phyloP scores from a whole-genome alignment of 2,329 filamentous ascomycete genomes.

The Fusarium multiceps region DNA sequence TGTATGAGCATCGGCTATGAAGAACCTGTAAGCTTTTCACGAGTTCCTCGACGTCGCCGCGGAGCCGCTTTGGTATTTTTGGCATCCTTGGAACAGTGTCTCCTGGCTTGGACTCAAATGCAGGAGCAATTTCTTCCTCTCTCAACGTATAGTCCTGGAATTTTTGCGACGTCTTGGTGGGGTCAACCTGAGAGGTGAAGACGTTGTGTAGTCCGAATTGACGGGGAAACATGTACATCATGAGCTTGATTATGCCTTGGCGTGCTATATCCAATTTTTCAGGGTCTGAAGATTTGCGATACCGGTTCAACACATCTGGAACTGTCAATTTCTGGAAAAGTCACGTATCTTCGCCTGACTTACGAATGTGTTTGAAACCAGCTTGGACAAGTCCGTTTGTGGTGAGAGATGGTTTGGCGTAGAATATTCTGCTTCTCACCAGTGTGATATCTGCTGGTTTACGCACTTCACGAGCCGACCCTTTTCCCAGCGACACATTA shows the following conservation, averaged over 20 bases:
- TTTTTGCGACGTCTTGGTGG: slow-evolving; percentile 73
- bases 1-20: slow-evolving; percentile 82
- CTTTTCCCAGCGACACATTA: slow-evolving; percentile 8
- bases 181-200: slow-evolving; percentile 79
- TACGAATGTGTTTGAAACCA: slow-evolving; percentile 85
- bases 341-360: slow-evolving; percentile 48
- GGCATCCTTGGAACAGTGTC: slow-evolving; percentile 24
- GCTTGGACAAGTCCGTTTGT: slow-evolving; percentile 73
- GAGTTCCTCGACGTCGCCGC: slow-evolving; percentile 69
- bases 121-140: slow-evolving; percentile 78
- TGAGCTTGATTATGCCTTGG: slow-evolving; percentile 73
- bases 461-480: slow-evolving; percentile 9
- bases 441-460: slow-evolving; percentile 74
- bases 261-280: slow-evolving; percentile 27
- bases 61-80: slow-evolving; percentile 73
- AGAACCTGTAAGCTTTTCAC: slow-evolving; percentile 75
- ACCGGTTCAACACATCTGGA: slow-evolving; percentile 84
- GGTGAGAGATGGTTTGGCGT: slow-evolving; percentile 79
- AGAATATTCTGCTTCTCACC: slow-evolving; percentile 86
- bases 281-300: slow-evolving; percentile 46
- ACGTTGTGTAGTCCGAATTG: slow-evolving; percentile 93
- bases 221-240: slow-evolving; percentile 94
- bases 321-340: slow-evolving; percentile 26
- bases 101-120: slow-evolving; percentile 31
- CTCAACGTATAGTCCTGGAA: slow-evolving; percentile 88